Evolutionary conservation across 331 rosid species (phyloP).

Genomic region (Rosa hybrid): DNA sequence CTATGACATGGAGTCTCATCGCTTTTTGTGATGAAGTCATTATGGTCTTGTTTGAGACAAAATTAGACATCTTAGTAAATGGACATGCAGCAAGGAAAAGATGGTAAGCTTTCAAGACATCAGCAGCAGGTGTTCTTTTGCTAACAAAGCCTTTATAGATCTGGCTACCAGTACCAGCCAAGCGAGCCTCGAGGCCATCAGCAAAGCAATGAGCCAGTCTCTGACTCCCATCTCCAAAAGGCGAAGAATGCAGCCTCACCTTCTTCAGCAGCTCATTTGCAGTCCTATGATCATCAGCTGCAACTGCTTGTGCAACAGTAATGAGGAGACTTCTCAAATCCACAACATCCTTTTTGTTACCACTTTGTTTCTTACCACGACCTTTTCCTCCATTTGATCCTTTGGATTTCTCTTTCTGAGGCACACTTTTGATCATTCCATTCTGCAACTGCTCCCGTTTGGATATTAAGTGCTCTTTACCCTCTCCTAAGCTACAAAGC

Average conservation of each 20-base stretch:
- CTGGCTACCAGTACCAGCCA: constrained; percentile 90
- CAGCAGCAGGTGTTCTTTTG: constrained; percentile 63
- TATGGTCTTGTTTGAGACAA: constrained; percentile 55
- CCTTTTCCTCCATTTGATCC: constrained; percentile 44
- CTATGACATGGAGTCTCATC: constrained; percentile 62
- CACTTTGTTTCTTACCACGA: constrained; percentile 54
- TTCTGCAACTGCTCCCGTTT: constrained; percentile 64
- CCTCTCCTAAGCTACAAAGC: constrained; percentile 63
- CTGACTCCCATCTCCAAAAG: constrained; percentile 79
- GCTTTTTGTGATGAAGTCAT: constrained; percentile 29
- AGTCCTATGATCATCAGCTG: constrained; percentile 66
- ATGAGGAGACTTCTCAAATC: constrained; percentile 76
- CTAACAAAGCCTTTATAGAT: constrained; percentile 68
- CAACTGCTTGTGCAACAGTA: constrained; percentile 80
- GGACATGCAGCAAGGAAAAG: constrained; percentile 78
- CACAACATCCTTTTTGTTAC: constrained; percentile 57
- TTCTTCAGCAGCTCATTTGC: constrained; percentile 63
- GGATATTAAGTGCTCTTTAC: constrained; percentile 39
- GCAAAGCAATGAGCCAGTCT: constrained; percentile 78
- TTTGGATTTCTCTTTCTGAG: constrained; percentile 48
- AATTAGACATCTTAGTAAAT: constrained; percentile 60
- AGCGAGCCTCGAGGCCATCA: constrained; percentile 84
- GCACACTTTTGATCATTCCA: constrained; percentile 27
- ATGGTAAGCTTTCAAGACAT: constrained; percentile 66
- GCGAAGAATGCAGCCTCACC: constrained; percentile 59